These are phyloP conservation scores for Globisporangium polare DNA, from an alignment of 352 stramenopile genomes.

Conservation along the genomic window DNA sequence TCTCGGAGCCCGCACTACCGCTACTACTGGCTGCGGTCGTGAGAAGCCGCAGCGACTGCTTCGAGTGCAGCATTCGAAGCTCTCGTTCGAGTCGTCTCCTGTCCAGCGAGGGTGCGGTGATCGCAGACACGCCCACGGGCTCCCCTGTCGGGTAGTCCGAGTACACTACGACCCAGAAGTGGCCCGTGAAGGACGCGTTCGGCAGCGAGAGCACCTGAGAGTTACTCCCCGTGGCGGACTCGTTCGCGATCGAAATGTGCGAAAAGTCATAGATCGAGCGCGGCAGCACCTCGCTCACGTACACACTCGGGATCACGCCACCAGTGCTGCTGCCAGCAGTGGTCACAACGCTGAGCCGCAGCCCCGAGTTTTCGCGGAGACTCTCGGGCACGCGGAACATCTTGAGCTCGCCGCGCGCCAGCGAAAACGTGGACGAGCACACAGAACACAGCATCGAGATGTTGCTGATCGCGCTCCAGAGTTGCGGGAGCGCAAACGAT, in stretches of 20 bases:
- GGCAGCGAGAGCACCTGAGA: constrained; percentile 45
- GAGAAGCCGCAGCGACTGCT: constrained; percentile 6
- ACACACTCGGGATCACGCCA: constrained; percentile 43
- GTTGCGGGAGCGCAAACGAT: constrained; percentile 46
- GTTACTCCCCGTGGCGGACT: constrained; percentile 3
- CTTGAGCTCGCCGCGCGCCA: constrained; percentile 42
- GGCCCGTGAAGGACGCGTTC: constrained; percentile 48
- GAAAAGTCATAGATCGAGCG: constrained; percentile 76
- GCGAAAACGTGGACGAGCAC: constrained; percentile 39
- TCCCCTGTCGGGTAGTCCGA: constrained; percentile 39
- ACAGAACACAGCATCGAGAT: constrained; percentile 50
- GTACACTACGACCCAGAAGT: constrained; percentile 77
- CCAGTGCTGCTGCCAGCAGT: background rate
- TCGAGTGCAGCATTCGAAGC: constrained; percentile 8
- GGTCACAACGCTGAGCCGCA: constrained; percentile 26
- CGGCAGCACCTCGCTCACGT: constrained; percentile 65
- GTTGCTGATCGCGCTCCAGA: constrained; percentile 54
- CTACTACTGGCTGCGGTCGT: constrained; percentile 5
- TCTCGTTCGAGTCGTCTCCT: background rate
- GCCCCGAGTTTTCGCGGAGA: constrained; percentile 42
- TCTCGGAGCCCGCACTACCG: background rate
- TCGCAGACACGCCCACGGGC: constrained; percentile 13
- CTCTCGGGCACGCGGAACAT: constrained; percentile 70
- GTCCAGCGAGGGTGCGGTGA: background rate
- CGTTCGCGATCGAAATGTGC: constrained; percentile 41